Evolutionary conservation across 2,329 filamentous ascomycete species (phyloP).

Genomic region (Macrophomina phaseolina): DNA sequence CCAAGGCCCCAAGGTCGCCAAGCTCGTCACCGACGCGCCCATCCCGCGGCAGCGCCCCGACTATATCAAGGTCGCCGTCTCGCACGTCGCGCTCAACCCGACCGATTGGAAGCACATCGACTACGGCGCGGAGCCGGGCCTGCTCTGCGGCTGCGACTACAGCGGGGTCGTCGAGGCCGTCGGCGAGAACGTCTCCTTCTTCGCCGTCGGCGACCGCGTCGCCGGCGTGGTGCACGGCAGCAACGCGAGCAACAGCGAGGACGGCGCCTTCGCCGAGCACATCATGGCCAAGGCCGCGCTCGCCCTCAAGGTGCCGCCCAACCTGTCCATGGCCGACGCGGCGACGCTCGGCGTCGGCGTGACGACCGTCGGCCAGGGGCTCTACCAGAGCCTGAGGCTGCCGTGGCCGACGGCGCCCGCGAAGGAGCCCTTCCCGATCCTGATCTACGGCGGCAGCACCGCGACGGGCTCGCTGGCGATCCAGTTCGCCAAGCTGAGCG

Average conservation of each 20-base stretch:
- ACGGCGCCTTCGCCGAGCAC: conserved; percentile 62
- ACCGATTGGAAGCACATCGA: conserved; percentile 59
- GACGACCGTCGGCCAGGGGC: conserved; percentile 56
- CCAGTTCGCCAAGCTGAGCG: conserved; percentile 55
- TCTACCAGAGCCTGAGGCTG: conserved; percentile 52
- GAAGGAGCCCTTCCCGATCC: conserved; percentile 46
- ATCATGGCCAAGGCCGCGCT: conserved; percentile 58
- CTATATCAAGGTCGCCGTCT: conserved; percentile 27
- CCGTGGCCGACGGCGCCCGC: conserved; percentile 51
- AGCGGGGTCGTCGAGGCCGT: conserved; percentile 59
- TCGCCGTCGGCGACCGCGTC: conserved; percentile 56
- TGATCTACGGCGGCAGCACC: conserved; percentile 59
- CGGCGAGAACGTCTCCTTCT: conserved; percentile 52
- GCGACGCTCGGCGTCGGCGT: conserved; percentile 59
- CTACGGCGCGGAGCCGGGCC: conserved; percentile 40
- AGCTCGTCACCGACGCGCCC: conserved; percentile 47
- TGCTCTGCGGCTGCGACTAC: conserved; percentile 59
- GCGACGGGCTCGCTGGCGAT: conserved; percentile 58
- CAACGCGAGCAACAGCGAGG: conserved; percentile 41
- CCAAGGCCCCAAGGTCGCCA: conserved; percentile 33
- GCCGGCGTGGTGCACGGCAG: conserved; percentile 58
- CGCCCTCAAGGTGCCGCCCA: conserved; percentile 53
- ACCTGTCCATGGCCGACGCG: conserved; percentile 57
- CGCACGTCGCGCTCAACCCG: conserved; percentile 56
- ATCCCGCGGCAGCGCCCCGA: conserved; percentile 21